Conservation (phyloP, 2,329 filamentous ascomycete genomes). For the Trichoderma gracile region DNA sequence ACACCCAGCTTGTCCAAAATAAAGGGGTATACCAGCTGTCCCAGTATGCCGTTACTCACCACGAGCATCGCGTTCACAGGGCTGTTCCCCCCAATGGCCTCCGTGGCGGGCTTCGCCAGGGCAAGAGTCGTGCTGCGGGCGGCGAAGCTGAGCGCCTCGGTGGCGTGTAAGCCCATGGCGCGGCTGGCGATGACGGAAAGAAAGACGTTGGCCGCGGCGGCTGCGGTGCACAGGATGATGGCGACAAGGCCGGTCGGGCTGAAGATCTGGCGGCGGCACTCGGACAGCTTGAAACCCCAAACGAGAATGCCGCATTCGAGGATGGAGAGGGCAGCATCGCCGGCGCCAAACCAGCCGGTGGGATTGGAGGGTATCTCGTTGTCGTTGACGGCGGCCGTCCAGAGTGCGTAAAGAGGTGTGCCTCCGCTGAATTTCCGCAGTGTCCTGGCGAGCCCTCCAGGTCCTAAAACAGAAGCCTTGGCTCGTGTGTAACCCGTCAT, state of each 20-base stretch:
- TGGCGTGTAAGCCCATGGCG: slow-evolving; percentile 39
- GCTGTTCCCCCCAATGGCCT: slow-evolving; percentile 46
- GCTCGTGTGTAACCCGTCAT: slow-evolving; percentile 47
- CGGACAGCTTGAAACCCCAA: slow-evolving; percentile 57
- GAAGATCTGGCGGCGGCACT: slow-evolving; percentile 50
- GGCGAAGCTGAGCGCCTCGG: slow-evolving; percentile 48
- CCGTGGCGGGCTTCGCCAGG: slow-evolving; percentile 50
- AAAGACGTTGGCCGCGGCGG: slow-evolving; percentile 47
- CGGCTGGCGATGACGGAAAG: slow-evolving; percentile 43
- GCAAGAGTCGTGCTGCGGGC: slow-evolving; percentile 54
- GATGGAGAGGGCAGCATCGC: slow-evolving; percentile 50
- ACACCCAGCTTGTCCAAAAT: slow-evolving; percentile 37
- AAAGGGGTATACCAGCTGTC: slow-evolving; percentile 44
- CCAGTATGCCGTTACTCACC: slow-evolving; percentile 52
- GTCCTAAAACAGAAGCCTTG: slow-evolving; percentile 40
- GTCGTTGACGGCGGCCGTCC: slow-evolving; percentile 32
- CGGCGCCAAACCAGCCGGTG: slow-evolving; percentile 45
- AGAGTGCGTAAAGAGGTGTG: slow-evolving; percentile 40
- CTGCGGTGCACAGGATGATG: slow-evolving; percentile 39
- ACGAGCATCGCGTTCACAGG: slow-evolving; percentile 53
- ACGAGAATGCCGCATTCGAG: slow-evolving; percentile 54
- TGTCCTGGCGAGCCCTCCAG: slow-evolving; percentile 36
- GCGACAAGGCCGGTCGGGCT: slow-evolving; percentile 46
- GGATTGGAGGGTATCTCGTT: slow-evolving; percentile 27
- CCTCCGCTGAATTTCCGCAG: slow-evolving; percentile 39